Base-by-base conservation (phyloP, 441 rosid species). In the Bocquillonia castaneifolia region DNA sequence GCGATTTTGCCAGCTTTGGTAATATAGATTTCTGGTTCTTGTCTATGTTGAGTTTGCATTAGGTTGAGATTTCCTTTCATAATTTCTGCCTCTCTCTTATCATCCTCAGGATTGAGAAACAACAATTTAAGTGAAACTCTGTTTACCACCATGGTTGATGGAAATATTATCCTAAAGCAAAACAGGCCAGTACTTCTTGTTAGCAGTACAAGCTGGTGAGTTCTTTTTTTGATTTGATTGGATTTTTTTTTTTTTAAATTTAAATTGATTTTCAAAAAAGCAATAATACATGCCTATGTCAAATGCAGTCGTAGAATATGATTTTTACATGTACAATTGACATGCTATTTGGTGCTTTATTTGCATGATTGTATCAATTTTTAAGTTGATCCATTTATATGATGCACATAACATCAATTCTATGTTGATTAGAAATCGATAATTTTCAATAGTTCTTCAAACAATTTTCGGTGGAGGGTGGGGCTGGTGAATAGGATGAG, bases 171-270 rank as follows among this genome's bases (percentile, higher is more conserved):
- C 32, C 79, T 81, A 71, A 92, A 88, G 84, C 80, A 75, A 57
- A 86, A 83, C 68, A 84, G 97, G 65, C 96, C 97, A 40, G 97
- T 96, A 47, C 92, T 93, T 81, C 80, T 93, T 51, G 93, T 92
- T 62, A 94, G 97, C 83, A 90, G 98, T 78, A 92, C 98, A 70
- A 94, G 96, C 83, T 94, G 98, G 99, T 94, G 70, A 76, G 85
- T 34, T 71, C 25, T 71, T 42, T 6, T n/a, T n/a, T n/a, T n/a
- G n/a, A n/a, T n/a, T n/a, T n/a, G n/a, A n/a, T n/a, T n/a, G n/a
- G n/a, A n/a, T 18, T 25, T 17, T 7, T 51, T 39, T 8, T 10
- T 6, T 13, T 4, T 56, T 34, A 14, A 64, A 15, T 48, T 23
- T 31, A 5, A 17, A 12, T 20, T 20, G 14, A 5, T 7, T 22